phyloP scores from a whole-genome alignment of 805 yeast species.

The Wickerhamomyces sydowiorum region DNA sequence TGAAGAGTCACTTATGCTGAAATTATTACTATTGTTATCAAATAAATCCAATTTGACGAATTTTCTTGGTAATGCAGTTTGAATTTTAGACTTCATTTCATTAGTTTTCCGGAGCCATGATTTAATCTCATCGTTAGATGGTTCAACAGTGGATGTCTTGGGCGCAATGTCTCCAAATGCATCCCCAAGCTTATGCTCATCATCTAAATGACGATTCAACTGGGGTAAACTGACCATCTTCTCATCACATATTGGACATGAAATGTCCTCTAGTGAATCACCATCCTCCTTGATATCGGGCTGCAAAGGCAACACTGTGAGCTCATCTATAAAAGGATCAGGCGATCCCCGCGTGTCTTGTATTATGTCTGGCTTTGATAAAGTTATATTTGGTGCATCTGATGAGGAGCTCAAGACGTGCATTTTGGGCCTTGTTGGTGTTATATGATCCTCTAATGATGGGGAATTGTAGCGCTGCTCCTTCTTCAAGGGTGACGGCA shows the following conservation, averaged over 20 bases:
- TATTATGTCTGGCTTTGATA: conserved; percentile 8
- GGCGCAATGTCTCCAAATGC: neutral
- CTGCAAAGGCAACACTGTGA: neutral
- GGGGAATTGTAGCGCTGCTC: neutral
- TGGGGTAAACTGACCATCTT: conserved; percentile 46
- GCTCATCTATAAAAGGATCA: neutral
- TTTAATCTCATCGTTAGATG: conserved; percentile 29
- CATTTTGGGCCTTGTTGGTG: neutral
- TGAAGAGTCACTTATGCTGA: conserved; percentile 9
- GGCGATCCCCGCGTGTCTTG: neutral
- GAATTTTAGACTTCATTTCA: conserved; percentile 32
- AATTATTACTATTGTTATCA: conserved; percentile 29
- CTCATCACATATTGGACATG: conserved; percentile 71
- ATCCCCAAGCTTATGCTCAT: conserved; percentile 42
- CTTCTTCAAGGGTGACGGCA: neutral
- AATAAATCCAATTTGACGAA: conserved; percentile 42
- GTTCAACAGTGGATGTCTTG: conserved; percentile 1
- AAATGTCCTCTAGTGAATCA: conserved; percentile 2
- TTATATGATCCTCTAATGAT: neutral
- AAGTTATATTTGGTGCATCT: neutral
- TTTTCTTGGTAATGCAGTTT: conserved; percentile 29
- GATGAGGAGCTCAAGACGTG: neutral
- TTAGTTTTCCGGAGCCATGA: conserved; percentile 38
- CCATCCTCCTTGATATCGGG: conserved; percentile 1
- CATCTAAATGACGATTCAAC: conserved; percentile 69